These are phyloP conservation scores for Tetrahymena malaccensis DNA, from an alignment of 73 alveolate species.

Conservation along the genomic window DNA sequence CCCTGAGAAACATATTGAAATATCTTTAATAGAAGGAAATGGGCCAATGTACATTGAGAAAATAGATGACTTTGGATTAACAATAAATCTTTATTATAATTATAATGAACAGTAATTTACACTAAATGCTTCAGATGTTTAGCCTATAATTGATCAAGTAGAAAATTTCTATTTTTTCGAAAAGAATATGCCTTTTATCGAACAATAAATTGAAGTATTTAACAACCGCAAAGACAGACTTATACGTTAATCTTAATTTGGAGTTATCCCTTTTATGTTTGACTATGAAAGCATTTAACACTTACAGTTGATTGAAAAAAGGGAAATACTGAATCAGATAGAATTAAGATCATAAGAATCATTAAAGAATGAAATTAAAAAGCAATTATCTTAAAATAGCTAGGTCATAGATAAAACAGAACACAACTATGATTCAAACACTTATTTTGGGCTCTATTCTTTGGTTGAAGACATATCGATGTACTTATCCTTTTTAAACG, in stretches of 20 bases:
- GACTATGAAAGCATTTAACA: not conserved
- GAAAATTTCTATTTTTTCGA: not conserved
- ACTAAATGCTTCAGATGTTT: not conserved
- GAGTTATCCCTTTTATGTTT: not conserved
- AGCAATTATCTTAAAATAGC: not conserved
- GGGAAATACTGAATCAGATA: not conserved
- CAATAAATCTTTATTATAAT: not conserved
- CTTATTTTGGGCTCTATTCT: not conserved
- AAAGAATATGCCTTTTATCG: not conserved
- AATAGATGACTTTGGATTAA: not conserved
- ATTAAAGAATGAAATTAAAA: not conserved
- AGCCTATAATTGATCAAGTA: not conserved
- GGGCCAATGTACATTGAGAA: not conserved
- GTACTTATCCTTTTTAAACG: not conserved
- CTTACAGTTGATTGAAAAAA: not conserved
- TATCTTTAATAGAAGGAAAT: not conserved
- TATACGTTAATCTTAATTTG: not conserved
- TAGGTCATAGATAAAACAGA: not conserved
- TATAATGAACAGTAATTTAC: not conserved
- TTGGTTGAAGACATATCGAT: not conserved
- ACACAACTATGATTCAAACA: not conserved
- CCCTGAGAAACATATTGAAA: not conserved
- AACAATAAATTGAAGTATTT: not conserved
- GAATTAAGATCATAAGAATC: not conserved
- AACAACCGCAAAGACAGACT: not conserved